phyloP scores from a whole-genome alignment of 1,284 basidiomycete genomes.

The Polyporus tsugae region DNA sequence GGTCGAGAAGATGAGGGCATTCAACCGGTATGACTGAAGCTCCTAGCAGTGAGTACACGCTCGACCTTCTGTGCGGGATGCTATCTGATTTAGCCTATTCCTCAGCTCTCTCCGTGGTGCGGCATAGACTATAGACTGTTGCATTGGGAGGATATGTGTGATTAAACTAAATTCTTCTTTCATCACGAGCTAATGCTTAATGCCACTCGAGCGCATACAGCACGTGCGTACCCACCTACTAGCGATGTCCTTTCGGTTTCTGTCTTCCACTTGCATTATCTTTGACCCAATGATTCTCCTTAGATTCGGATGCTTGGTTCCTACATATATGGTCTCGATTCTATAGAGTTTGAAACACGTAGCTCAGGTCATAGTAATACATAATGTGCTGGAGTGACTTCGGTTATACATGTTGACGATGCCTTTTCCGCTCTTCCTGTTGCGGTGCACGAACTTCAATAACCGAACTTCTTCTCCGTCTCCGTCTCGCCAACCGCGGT shows the following conservation, averaged over 20 bases:
- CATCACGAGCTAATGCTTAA: not conserved
- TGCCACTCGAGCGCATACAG: no score
- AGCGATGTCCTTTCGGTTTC: not conserved
- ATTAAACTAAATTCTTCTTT: slow-evolving; percentile 15
- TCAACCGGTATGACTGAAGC: slow-evolving; percentile 29
- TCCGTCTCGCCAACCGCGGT: slow-evolving; percentile 38
- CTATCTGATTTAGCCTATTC: not conserved
- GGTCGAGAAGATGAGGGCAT: slow-evolving; percentile 20
- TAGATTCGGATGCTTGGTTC: not conserved
- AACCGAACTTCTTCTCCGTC: slow-evolving; percentile 26
- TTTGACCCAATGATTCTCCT: not conserved
- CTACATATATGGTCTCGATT: not conserved
- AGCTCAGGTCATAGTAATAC: not conserved
- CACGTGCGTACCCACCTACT: not conserved
- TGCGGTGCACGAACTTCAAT: slow-evolving; percentile 17
- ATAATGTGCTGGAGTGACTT: slow-evolving; percentile 2
- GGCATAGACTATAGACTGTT: slow-evolving; percentile 15
- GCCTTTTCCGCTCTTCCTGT: not conserved
- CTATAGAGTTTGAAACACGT: not conserved
- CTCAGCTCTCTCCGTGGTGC: not conserved
- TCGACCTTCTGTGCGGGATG: not conserved
- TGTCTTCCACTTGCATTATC: not conserved
- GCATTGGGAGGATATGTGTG: not conserved
- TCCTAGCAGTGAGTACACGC: not conserved
- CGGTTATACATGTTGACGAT: not conserved